Percentiles rank a stretch among this genome's conserved stretches.
Conservation (phyloP, 305 asterid species). For the Euphrasia arctica region DNA sequence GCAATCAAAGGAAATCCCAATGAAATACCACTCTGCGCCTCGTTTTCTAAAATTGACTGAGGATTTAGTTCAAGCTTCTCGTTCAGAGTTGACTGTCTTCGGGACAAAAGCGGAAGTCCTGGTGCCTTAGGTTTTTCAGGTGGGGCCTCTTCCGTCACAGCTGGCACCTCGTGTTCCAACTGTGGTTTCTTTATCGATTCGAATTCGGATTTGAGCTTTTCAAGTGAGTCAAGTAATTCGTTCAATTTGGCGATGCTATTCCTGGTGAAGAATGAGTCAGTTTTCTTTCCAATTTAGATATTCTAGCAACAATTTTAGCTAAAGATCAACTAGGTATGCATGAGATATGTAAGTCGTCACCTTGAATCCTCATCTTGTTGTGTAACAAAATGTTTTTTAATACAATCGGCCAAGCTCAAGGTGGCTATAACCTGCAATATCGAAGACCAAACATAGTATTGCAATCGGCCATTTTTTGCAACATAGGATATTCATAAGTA, state of each 20-base stretch:
- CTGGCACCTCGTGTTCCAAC: constrained; percentile 37
- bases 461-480: not conserved
- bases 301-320: not conserved
- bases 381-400: constrained; percentile 43
- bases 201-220: constrained; percentile 47
- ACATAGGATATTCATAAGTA: not conserved
- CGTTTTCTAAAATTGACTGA: constrained; percentile 29
- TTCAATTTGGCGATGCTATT: constrained; percentile 42
- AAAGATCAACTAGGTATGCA: not conserved
- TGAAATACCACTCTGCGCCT: constrained; percentile 33
- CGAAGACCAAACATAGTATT: not conserved
- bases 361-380: constrained; percentile 44
- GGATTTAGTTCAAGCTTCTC: constrained; percentile 24
- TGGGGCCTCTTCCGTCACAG: constrained; percentile 26
- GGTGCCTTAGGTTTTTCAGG: not conserved
- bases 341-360: constrained; percentile 31
- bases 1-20: constrained; percentile 27
- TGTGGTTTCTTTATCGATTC: constrained; percentile 61
- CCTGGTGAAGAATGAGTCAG: constrained; percentile 34
- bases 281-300: not conserved
- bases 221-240: constrained; percentile 44
- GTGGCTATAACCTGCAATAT: constrained; percentile 49
- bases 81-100: constrained; percentile 22
- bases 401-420: constrained; percentile 58
- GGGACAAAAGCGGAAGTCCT: constrained; percentile 28